Percentiles rank a stretch among this genome's conserved stretches.
Conservation (phyloP, 192 early-diverging fungal genomes). For the Backusella tuberculispora region DNA sequence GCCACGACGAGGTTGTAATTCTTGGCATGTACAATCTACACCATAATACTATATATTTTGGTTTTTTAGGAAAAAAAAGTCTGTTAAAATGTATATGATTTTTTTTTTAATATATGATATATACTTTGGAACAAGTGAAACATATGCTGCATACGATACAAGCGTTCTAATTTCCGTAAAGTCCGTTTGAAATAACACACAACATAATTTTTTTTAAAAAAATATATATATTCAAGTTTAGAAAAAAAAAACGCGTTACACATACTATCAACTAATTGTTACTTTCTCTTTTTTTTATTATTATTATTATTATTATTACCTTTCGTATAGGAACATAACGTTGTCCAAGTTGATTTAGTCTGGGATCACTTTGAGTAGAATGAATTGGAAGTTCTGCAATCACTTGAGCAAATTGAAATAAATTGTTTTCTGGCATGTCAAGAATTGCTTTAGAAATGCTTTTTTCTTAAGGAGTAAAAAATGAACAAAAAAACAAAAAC, state of each 20-base stretch:
- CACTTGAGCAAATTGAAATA: constrained; percentile 39
- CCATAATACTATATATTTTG: constrained; percentile 39
- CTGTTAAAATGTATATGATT: too few relatives aligned
- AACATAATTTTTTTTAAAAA: too few relatives aligned
- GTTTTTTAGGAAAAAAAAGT: too few relatives aligned
- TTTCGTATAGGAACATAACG: constrained; percentile 5
- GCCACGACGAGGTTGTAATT: constrained; percentile 38
- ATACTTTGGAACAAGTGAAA: constrained; percentile 43
- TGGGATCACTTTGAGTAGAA: background rate
- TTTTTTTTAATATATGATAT: background rate
- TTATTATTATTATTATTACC: background rate
- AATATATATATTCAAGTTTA: too few relatives aligned
- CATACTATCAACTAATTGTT: background rate
- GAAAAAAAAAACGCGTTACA: constrained; percentile 1
- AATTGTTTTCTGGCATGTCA: constrained; percentile 32
- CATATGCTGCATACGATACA: constrained; percentile 43
- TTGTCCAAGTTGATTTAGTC: background rate
- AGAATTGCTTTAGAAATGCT: background rate
- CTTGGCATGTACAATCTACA: constrained; percentile 30
- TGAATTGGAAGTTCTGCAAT: constrained; percentile 22
- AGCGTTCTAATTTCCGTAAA: constrained; percentile 34
- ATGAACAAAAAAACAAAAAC: background rate
- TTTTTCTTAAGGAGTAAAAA: background rate
- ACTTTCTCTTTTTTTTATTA: too few relatives aligned
- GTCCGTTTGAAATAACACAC: background rate